A percentile compares a stretch with the other conserved stretches of the same genome.
These are phyloP conservation scores for Barnettozyma sp. DNA, from an alignment of 805 yeast genomes.

Conservation along the genomic window DNA sequence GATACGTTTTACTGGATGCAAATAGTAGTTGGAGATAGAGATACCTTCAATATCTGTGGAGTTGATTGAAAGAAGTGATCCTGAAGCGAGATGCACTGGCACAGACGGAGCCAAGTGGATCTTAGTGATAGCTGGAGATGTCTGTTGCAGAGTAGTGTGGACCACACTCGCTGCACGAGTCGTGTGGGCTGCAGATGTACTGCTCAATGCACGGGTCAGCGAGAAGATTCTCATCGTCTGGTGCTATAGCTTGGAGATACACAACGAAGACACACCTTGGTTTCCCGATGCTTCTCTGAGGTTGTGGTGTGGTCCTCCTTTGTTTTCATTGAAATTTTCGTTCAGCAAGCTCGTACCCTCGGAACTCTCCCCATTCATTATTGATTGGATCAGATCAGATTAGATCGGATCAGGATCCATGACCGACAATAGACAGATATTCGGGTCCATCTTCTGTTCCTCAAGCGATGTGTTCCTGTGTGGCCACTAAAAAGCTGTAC, in stretches of 20 bases:
- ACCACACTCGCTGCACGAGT: constrained; percentile 2
- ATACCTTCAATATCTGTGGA: constrained; percentile 23
- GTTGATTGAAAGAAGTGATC: constrained; percentile 44
- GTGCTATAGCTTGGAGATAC: background rate
- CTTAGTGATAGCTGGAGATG: constrained; percentile 39
- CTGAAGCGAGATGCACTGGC: constrained; percentile 43
- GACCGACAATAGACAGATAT: too few relatives aligned
- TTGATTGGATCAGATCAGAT: too few relatives aligned
- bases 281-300: too few relatives aligned
- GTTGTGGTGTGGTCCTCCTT: too few relatives aligned
- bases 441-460: too few relatives aligned
- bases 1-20: constrained; percentile 36
- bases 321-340: too few relatives aligned
- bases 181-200: background rate
- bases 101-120: constrained; percentile 53
- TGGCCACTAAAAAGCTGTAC: too few relatives aligned
- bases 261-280: too few relatives aligned
- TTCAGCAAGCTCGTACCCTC: too few relatives aligned
- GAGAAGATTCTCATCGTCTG: background rate
- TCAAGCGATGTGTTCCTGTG: too few relatives aligned
- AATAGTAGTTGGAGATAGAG: constrained; percentile 10
- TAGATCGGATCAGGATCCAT: too few relatives aligned
- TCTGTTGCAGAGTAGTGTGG: background rate
- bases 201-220: constrained; percentile 2
- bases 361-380: too few relatives aligned